Conservation (phyloP, 495 filamentous ascomycete genomes). For the Monascus purpureus region DNA sequence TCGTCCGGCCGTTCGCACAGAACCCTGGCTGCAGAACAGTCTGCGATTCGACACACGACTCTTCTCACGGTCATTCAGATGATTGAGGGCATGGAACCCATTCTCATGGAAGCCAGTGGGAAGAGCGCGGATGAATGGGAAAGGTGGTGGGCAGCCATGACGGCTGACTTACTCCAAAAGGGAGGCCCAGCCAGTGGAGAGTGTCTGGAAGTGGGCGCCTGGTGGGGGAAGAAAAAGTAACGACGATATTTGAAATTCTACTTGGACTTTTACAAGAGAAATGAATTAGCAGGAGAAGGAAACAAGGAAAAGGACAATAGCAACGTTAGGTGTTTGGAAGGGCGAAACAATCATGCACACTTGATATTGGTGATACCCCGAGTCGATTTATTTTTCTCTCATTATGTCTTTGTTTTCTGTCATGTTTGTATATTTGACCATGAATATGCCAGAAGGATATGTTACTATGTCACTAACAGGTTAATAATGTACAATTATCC, state of each 20-base stretch:
- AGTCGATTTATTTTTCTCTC: conserved; percentile 9
- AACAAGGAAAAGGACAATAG: conserved; percentile 8
- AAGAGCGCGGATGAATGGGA: conserved; percentile 91
- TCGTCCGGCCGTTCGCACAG: conserved; percentile 23
- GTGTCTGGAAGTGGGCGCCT: conserved; percentile 86
- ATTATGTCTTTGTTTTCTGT: conserved; percentile 2
- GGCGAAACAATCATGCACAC: conserved; percentile 18
- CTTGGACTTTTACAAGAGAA: conserved; percentile 5
- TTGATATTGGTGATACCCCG: conserved; percentile 36
- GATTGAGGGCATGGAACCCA: conserved; percentile 76
- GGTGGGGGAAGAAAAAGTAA: conserved; percentile 69
- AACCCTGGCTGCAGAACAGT: conserved; percentile 54
- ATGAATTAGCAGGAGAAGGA: conserved; percentile 7
- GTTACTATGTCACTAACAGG: conserved; percentile 5
- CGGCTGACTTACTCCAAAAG: conserved; percentile 64
- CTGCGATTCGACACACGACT: conserved; percentile 62
- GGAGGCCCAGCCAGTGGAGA: conserved; percentile 71
- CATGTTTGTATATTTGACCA: conserved; percentile 7
- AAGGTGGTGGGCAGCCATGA: conserved; percentile 77
- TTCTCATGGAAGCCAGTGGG: conserved; percentile 66
- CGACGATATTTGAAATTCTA: too few relatives aligned
- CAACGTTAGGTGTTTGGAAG: conserved; percentile 16
- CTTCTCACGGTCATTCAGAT: conserved; percentile 70
- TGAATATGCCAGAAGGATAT: conserved; percentile 12
- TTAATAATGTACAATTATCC: conserved; percentile 12